Evolutionary conservation across 2,329 filamentous ascomycete genomes (phyloP).

Genomic region (Paecilomyces fulvus): DNA sequence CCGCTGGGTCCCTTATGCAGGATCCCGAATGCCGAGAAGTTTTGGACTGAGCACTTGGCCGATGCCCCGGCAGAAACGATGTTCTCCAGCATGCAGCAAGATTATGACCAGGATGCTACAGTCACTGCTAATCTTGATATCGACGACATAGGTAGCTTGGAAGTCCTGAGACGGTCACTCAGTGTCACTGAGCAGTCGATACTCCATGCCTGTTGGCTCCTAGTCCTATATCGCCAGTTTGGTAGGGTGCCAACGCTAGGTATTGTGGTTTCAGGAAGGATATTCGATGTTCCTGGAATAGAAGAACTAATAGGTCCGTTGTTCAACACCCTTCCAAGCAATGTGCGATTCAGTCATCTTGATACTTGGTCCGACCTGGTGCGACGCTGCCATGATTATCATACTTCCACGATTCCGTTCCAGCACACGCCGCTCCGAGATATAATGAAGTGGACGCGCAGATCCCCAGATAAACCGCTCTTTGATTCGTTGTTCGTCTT

Average conservation of each 20-base stretch:
- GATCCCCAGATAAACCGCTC: conserved; percentile 46
- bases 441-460: conserved; percentile 69
- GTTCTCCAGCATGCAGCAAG: conserved; percentile 14
- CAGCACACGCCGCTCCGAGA: conserved; percentile 72
- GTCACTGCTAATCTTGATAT: conserved; percentile 13
- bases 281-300: conserved; percentile 55
- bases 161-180: conserved; percentile 48
- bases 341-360: conserved; percentile 36
- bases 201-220: conserved; percentile 65
- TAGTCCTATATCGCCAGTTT: conserved; percentile 49
- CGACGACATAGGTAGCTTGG: conserved; percentile 37
- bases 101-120: conserved; percentile 8
- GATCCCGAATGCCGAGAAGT: conserved; percentile 43
- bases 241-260: conserved; percentile 52
- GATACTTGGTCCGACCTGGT: conserved; percentile 55
- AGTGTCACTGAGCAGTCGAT: conserved; percentile 72
- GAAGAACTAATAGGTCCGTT: conserved; percentile 69
- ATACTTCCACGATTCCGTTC: conserved; percentile 58
- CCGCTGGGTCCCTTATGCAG: conserved; percentile 58
- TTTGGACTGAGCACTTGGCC: conserved; percentile 58
- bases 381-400: conserved; percentile 60
- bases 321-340: conserved; percentile 82
- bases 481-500: conserved; percentile 83
- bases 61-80: conserved; percentile 22
- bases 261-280: conserved; percentile 69